Conservation (phyloP, 2,329 filamentous ascomycete species). For the Colletotrichum phormii region DNA sequence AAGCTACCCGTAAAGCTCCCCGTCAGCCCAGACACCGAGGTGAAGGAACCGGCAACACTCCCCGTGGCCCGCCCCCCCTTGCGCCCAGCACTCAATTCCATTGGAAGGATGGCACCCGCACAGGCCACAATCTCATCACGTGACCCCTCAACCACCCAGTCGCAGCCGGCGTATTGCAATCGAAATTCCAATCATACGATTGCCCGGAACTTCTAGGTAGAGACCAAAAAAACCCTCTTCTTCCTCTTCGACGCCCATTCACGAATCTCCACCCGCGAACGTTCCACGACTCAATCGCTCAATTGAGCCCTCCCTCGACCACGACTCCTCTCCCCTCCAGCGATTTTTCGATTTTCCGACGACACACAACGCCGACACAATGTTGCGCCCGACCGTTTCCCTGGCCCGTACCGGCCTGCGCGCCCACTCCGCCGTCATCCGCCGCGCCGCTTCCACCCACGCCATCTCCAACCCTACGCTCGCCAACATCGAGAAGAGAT, state of each 20-base stretch:
- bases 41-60: not conserved
- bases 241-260: slow-evolving; percentile 25
- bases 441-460: slow-evolving; percentile 76
- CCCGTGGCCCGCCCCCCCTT: not conserved
- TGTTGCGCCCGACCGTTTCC: slow-evolving; percentile 66
- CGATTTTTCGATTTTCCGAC: slow-evolving; percentile 26
- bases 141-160: slow-evolving; percentile 26
- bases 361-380: slow-evolving; percentile 46
- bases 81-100: slow-evolving; percentile 8
- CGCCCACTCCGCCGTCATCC: slow-evolving; percentile 56
- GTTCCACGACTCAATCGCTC: slow-evolving; percentile 31
- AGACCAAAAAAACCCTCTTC: slow-evolving; percentile 38
- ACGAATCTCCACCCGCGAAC: slow-evolving; percentile 26
- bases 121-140: not conserved
- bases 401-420: slow-evolving; percentile 62
- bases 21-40: slow-evolving; percentile 26
- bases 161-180: slow-evolving; percentile 36
- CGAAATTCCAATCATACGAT: slow-evolving; percentile 39
- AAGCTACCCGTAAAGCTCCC: slow-evolving; percentile 3
- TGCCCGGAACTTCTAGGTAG: slow-evolving; percentile 36
- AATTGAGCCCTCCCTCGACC: slow-evolving; percentile 44
- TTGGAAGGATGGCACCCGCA: slow-evolving; percentile 4
- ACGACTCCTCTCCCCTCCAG: slow-evolving; percentile 39
- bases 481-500: slow-evolving; percentile 98
- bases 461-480: slow-evolving; percentile 98